Evolutionary conservation across 2,329 filamentous ascomycete species (phyloP).

Genomic region (Venturia nashicola): DNA sequence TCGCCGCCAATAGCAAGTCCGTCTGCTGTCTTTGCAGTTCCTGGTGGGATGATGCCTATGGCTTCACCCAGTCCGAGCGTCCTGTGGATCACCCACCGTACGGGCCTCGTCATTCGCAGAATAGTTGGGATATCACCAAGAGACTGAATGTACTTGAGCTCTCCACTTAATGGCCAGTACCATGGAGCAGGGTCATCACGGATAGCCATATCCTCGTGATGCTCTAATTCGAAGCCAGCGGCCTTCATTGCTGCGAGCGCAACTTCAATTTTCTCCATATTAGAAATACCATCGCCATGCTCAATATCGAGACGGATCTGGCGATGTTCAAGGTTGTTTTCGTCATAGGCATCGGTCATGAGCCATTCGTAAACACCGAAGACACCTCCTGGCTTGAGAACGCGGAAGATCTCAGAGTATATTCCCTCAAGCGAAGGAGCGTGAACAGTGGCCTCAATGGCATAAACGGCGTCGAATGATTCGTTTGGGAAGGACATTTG

Average conservation of each 20-base stretch:
- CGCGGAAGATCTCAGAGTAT: conserved; percentile 88
- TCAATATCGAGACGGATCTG: conserved; percentile 90
- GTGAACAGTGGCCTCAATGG: conserved; percentile 94
- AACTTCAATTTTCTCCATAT: conserved; percentile 85
- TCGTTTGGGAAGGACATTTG: conserved; percentile 94
- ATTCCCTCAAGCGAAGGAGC: conserved; percentile 83
- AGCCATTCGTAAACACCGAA: conserved; percentile 99
- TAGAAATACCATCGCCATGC: conserved; percentile 90
- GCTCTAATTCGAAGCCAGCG: conserved; percentile 73
- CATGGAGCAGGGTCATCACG: conserved; percentile 63
- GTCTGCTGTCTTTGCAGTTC: conserved; percentile 91
- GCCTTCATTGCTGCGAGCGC: conserved; percentile 71
- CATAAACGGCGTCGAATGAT: conserved; percentile 88
- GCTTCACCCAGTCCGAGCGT: conserved; percentile 67
- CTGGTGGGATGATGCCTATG: conserved; percentile 61
- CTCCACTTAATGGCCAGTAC: conserved; percentile 87
- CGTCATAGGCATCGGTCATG: conserved; percentile 94
- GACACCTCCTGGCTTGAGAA: conserved; percentile 87
- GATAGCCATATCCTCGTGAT: conserved; percentile 77
- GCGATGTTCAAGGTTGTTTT: conserved; percentile 73
- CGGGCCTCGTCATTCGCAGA: conserved; percentile 77
- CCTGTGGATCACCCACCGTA: conserved; percentile 61
- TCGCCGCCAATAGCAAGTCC: conserved; percentile 73
- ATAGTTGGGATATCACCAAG: conserved; percentile 72
- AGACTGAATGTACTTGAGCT: conserved; percentile 72